Percentiles rank a stretch among this genome's conserved stretches.
Evolutionary conservation across 208 protist species (phyloP).

Genomic region (Naegleria lovaniensis): DNA sequence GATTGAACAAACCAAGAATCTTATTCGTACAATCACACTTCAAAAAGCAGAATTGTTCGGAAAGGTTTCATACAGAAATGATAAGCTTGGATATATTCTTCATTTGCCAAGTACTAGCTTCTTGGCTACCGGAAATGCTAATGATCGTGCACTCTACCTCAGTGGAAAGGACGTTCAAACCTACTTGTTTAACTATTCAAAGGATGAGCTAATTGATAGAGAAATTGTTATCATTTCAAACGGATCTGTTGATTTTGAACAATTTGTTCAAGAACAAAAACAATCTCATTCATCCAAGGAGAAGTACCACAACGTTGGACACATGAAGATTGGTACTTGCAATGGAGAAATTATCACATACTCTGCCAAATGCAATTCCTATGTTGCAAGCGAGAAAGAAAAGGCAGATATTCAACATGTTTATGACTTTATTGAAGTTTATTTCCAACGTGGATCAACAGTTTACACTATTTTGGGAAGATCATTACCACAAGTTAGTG

Average conservation of each 20-base stretch:
- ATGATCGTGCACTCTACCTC: neutral
- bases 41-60: neutral
- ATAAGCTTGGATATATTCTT: neutral
- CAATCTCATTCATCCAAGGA: neutral
- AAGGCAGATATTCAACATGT: neutral
- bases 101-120: neutral
- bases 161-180: neutral
- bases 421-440: slow-evolving; percentile 3
- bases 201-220: neutral
- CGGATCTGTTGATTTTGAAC: neutral
- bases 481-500: neutral
- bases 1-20: neutral
- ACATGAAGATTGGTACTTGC: neutral
- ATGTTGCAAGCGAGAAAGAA: neutral
- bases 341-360: neutral
- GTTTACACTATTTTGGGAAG: neutral
- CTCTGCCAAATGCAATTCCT: neutral
- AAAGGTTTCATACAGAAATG: neutral
- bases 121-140: neutral
- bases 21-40: neutral
- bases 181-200: neutral
- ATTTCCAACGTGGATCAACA: neutral
- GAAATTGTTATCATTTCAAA: neutral
- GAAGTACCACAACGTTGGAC: neutral
- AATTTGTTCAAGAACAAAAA: neutral